Percentiles rank a stretch among this genome's conserved stretches.
Evolutionary conservation across 2,329 filamentous ascomycete genomes (phyloP).

Genomic region (Fulvia fulva): DNA sequence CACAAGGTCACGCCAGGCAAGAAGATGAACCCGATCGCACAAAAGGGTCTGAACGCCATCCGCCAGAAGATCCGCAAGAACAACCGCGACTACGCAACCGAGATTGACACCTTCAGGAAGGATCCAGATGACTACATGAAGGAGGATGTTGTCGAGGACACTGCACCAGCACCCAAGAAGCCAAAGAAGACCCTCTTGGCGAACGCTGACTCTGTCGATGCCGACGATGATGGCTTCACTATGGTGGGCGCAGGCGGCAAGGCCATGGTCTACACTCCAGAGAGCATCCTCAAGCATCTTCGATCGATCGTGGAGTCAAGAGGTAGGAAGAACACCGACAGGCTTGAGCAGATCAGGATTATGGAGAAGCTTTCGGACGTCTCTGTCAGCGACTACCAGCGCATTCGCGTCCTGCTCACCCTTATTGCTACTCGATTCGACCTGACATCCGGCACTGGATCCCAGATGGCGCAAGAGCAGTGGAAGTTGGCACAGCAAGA

Average conservation of each 20-base stretch:
- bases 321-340: conserved; percentile 98
- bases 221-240: conserved; percentile 81
- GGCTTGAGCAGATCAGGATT: conserved; percentile 86
- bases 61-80: conserved; percentile 99
- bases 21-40: conserved; percentile 98
- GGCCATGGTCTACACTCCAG: conserved; percentile 85
- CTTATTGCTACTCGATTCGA: conserved; percentile 94
- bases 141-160: conserved; percentile 72
- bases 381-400: conserved; percentile 85
- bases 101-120: conserved; percentile 81
- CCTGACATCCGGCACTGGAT: conserved; percentile 71
- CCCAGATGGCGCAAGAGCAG: conserved; percentile 89
- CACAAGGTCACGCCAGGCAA: conserved; percentile 84
- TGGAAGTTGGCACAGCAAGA: conserved; percentile 95
- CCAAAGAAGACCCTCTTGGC: conserved; percentile 47
- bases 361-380: conserved; percentile 97
- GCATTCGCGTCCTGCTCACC: conserved; percentile 85
- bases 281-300: conserved; percentile 97
- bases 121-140: conserved; percentile 87
- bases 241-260: conserved; percentile 87
- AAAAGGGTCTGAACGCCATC: conserved; percentile 89
- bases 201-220: conserved; percentile 50
- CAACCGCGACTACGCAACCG: conserved; percentile 86
- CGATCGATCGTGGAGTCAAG: conserved; percentile 89
- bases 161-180: conserved; percentile 48